Evolutionary conservation across 1,284 basidiomycete species (phyloP), one percentile per base, ranked within the genome.

Genomic region (Cryptococcus wingfieldii): DNA sequence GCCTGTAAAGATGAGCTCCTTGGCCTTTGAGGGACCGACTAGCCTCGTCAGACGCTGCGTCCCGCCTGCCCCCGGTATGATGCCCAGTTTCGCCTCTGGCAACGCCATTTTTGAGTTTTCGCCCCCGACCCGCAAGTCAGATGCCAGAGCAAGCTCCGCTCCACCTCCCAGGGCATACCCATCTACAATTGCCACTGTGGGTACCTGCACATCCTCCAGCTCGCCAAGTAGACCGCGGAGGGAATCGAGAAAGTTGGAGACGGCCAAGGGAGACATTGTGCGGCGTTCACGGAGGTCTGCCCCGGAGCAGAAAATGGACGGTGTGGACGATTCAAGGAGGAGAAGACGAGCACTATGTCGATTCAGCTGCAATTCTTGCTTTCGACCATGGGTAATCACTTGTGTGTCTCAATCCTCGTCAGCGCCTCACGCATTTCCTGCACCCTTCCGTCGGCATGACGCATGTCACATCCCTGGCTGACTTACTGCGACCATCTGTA

Each of bases 61-160:
- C 1, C 92, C 92, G 3, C 92, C 91, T n/a, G 90, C 92, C 48
- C 93, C 93, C 13, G 93, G 93, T 55, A 97, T 96, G 62, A 97
- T 96, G 5, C 91, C 93, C 19, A 95, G 81, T 53, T 85, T 83
- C 3, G 85, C 86, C 75, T 94, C 90, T 3, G 90, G 89, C 13
- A 94, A 77, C 3, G 89, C 88, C 48, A 94, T 88, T 38, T 62
- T 61, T 8, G 66, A 59, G 14, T 83, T 84, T 71, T 55, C 68
- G 89, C 89, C 87, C 55, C 88, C 91, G 18, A 94, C 86, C 16
- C 93, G 82, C 62, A 97, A 76, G 78, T 96, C 93, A 77, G 90
- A 93, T 2, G 89, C 87, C 52, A 96, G 80, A 54, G 86, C 83
- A 53, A 96, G 78, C 74, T 97, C 93, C 34, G 94, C 80, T 2